Base-by-base conservation (phyloP, 1,139 yeast genomes). In the Maudiozyma humilis region DNA sequence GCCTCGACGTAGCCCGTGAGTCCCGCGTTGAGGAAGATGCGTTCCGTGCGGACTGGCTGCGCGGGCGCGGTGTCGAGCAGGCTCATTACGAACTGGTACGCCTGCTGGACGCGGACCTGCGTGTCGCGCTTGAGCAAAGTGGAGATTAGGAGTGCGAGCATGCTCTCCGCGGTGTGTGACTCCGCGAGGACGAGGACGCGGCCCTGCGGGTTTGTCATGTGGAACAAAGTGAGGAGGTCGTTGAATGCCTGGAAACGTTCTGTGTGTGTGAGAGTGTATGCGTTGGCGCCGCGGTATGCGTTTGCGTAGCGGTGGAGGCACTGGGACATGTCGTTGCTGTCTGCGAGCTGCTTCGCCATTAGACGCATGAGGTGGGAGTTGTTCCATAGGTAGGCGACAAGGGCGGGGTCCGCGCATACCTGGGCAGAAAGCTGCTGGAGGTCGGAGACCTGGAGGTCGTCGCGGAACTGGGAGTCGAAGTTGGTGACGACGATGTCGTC, bases 181-280 rank as follows among this genome's bases (percentile, higher is more conserved):
- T 56, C 48, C 7, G 62, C 54, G n/a, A 59, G 56, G 6, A 61
- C 50, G 3, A 60, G 46, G 3, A 53, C 51, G 19, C 55, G 55
- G 5, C 57, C 58, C 3, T 44, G 35, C 6, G 47, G 41, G 7
- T 43, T 43, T 5, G 31, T 4, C 16, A 15, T 12, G 35, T 54
- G 56, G 38, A 59, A 53, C 3, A 60, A 34, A 2, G 57, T 51
- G 17, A 61, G 40, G 35, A 60, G 46, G 41, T 61, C 65, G 44
- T 60, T 60, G 40, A 62, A 58, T 6, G 44, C 40, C 40, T 52
- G 51, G 23, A 57, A 54, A 41, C 47, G 52, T 2, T 51, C 54
- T 7, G 53, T 40, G 14, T 54, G 53, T 5, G 45, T 35, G 3
- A 50, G 53, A 2, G 51, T 45, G 23, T 56, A 50, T 4, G 53